Evolutionary conservation across 495 filamentous ascomycete genomes (phyloP), one percentile per base, ranked within the genome.

Genomic region (Aspergillus affinis): DNA sequence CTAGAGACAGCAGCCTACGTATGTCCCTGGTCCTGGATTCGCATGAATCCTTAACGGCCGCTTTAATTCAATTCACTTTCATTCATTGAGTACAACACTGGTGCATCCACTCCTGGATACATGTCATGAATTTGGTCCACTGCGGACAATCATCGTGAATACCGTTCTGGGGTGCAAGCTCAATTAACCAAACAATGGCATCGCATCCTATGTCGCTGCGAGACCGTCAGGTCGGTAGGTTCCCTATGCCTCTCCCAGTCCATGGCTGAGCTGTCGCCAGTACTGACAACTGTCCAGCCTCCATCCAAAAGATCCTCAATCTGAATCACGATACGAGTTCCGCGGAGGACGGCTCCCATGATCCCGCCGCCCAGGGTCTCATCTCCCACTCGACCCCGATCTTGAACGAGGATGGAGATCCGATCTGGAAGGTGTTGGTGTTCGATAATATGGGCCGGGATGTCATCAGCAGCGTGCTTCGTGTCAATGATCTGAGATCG

Each of bases 221-320:
- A 73, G 94, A 97, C 81, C 91, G 92, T 74, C 94, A 98, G 86
- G 90, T 98, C 77, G 88, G 94, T 98, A 82, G 69, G 83, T 80
- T 74, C 72, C 67, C 61, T 90, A 87, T 82, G 49, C 88, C 86
- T 17, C 29, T 51, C 3, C 23, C 48, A 12, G 45, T 2, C 20
- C 8, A 3, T n/a, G n/a, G n/a, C 4, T n/a, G 20, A 45, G 4
- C n/a, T 12, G 27, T 36, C 17, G 47, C 21, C n/a, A 41, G 19
- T 41, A 17, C 8, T 6, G 19, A 73, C 46, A 70, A 48, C 54
- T n/a, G 41, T 41, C 44, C 65, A 98, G 95, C 88, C 51, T 95
- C 93, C 2, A 91, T 98, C 64, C 91, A 96, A 77, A 95, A 92
- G 75, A 91, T 98, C 65, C 86, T 98, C 65, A 97, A 97, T 74